A percentile compares a stretch with the other conserved stretches of the same genome.
phyloP scores from a whole-genome alignment of 495 filamentous ascomycete species.

The Jackrogersella multiformis region DNA sequence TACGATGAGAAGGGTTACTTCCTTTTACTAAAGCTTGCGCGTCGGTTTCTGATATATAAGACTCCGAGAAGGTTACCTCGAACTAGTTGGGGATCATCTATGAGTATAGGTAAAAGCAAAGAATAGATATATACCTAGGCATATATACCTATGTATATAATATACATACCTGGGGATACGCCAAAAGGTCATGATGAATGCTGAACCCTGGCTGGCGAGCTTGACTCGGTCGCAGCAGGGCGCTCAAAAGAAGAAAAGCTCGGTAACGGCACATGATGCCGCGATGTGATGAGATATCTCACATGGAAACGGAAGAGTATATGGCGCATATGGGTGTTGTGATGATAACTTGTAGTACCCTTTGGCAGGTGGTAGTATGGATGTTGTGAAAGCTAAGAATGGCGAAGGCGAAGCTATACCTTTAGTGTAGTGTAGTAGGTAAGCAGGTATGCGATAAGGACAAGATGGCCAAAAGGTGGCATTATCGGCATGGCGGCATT shows the following conservation, averaged over 20 bases:
- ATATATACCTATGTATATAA: too few species aligned
- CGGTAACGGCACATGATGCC: constrained; percentile 62
- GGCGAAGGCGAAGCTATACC: neutral
- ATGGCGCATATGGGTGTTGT: neutral
- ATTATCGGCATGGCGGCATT: neutral
- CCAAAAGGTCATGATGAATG: constrained; percentile 89
- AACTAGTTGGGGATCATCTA: too few species aligned
- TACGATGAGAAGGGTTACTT: constrained; percentile 37
- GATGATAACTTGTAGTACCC: neutral
- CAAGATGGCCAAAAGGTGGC: constrained; percentile 24
- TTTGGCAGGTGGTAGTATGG: neutral
- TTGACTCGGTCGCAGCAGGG: constrained; percentile 50
- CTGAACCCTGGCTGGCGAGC: constrained; percentile 60
- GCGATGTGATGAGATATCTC: constrained; percentile 44
- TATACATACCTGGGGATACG: constrained; percentile 84
- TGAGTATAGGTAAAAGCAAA: too few species aligned
- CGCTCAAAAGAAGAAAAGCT: constrained; percentile 51
- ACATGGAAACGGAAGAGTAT: constrained; percentile 36
- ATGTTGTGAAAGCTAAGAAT: neutral
- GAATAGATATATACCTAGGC: too few species aligned
- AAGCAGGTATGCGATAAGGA: neutral
- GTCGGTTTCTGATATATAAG: constrained; percentile 75
- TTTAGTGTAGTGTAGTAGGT: neutral
- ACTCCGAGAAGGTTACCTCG: constrained; percentile 80
- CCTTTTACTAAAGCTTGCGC: constrained; percentile 67